Base-by-base conservation (phyloP, 805 yeast genomes). In the Priceomyces melissophilus region DNA sequence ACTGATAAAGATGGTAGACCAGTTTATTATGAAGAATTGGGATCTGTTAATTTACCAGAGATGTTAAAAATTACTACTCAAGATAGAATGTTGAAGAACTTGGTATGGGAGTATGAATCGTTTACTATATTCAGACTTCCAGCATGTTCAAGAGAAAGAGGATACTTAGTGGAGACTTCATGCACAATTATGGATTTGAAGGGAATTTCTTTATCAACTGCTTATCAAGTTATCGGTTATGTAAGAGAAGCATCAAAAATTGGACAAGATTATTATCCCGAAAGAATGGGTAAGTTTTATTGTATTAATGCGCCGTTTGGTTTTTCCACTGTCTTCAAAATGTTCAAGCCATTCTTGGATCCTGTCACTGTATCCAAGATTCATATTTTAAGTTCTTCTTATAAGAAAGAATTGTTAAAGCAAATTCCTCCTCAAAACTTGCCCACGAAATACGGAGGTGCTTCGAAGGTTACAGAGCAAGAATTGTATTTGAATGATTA, bases 251-350 rank as follows among this genome's bases (percentile, higher is more conserved):
- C 99, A 8, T 87, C 96, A 10, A 71, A 78, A 56, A 87, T 93
- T 55, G 96, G 98, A 44, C 99, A 93, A 73, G 87, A 93, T 70
- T 91, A 87, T 69, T 93, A 93, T 63, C 99, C 99, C 11, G 99
- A 93, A 75, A 85, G 98, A 67, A 93, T 93, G 99, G 99, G 99
- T 59, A 89, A 87, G 66, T 93, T 91, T 62, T 91, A 89, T 69
- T 71, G 90, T 55, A 87, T 93, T 67, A 93, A 93, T 60, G 96
- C 98, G 1, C 99, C 99, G 49, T 93, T 89, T 60, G 99, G 99
- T 2, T 93, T 93, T 69, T 81, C 96, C 30, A 83, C 97, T 31
- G 97, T 95, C 31, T 93, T 91, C 78, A 79, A 81, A 62, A 60
- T 90, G 41, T 87, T 93, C 72, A 89, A 89, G 71, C 91, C 95